These are phyloP conservation scores for Taxillus chinensis DNA, from an alignment of 164 flowering plant species.

Conservation along the genomic window DNA sequence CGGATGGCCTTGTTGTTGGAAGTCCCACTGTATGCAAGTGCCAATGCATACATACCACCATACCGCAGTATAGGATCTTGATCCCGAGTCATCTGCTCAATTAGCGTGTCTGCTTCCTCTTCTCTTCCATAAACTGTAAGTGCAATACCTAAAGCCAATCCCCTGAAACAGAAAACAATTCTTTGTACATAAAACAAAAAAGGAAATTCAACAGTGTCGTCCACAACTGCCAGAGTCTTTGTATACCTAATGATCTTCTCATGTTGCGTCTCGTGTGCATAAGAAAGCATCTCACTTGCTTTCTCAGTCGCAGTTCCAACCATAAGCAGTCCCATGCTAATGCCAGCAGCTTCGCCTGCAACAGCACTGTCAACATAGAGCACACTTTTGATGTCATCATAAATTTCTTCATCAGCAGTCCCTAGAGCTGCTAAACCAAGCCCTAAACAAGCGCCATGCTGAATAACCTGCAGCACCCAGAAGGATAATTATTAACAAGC, in stretches of 20 bases:
- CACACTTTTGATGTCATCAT: constrained; percentile 72
- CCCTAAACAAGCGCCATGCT: constrained; percentile 92
- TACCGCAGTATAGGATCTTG: constrained; percentile 90
- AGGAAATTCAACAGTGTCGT: neutral
- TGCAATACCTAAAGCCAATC: constrained; percentile 88
- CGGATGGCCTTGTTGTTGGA: constrained; percentile 90
- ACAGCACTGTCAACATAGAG: constrained; percentile 91
- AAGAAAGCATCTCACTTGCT: constrained; percentile 86
- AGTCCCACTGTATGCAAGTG: constrained; percentile 85
- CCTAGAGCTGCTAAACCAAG: constrained; percentile 90
- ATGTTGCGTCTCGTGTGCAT: constrained; percentile 95
- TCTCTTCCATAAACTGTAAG: constrained; percentile 95
- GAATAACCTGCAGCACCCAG: constrained; percentile 59
- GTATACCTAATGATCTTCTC: constrained; percentile 82
- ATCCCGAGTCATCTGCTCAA: constrained; percentile 89
- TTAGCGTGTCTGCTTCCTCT: constrained; percentile 86
- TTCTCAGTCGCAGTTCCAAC: constrained; percentile 94
- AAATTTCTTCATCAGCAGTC: constrained; percentile 89
- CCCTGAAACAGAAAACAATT: constrained; percentile 30
- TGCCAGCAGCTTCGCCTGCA: constrained; percentile 97
- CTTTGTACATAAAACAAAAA: neutral
- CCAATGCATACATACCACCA: constrained; percentile 96
- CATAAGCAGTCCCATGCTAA: constrained; percentile 83
- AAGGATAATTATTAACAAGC: neutral
- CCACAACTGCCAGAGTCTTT: neutral